These are phyloP conservation scores for Beauveria varroae DNA, from an alignment of 2,329 filamentous ascomycete genomes.

Conservation along the genomic window DNA sequence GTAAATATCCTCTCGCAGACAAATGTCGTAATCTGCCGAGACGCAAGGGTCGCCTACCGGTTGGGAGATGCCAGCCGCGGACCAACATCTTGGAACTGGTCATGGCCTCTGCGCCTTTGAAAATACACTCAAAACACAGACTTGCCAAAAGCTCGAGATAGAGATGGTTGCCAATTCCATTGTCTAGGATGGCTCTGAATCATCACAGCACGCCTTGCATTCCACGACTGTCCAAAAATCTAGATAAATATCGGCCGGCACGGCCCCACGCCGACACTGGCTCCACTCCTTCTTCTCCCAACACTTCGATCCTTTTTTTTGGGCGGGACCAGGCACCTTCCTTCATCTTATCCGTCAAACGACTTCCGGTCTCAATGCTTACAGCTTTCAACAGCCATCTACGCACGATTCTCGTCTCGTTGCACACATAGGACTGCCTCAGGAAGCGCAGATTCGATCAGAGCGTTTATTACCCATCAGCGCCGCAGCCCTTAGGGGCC, in stretches of 20 bases:
- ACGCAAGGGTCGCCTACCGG: too few relatives aligned
- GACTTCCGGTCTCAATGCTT: neutral
- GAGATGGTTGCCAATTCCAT: neutral
- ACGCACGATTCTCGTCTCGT: neutral
- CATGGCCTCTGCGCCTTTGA: too few relatives aligned
- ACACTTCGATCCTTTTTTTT: neutral
- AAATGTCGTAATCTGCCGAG: too few relatives aligned
- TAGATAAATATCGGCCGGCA: neutral
- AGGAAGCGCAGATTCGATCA: neutral
- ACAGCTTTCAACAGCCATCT: neutral
- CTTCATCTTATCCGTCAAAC: neutral
- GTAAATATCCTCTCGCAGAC: too few relatives aligned
- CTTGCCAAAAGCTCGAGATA: neutral
- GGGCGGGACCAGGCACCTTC: neutral
- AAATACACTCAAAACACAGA: too few relatives aligned
- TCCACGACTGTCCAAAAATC: neutral
- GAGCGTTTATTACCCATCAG: neutral
- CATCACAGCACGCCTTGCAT: neutral
- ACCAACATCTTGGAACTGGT: too few relatives aligned
- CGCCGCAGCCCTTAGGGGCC: neutral
- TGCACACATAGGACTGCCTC: too few relatives aligned
- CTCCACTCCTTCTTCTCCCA: neutral
- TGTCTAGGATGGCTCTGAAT: neutral
- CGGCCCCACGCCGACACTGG: neutral
- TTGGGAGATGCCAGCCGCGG: too few relatives aligned